Percentiles rank a stretch among this genome's conserved stretches.
These are phyloP conservation scores for Xylaria grammica DNA, from an alignment of 495 filamentous ascomycete genomes.

Conservation along the genomic window DNA sequence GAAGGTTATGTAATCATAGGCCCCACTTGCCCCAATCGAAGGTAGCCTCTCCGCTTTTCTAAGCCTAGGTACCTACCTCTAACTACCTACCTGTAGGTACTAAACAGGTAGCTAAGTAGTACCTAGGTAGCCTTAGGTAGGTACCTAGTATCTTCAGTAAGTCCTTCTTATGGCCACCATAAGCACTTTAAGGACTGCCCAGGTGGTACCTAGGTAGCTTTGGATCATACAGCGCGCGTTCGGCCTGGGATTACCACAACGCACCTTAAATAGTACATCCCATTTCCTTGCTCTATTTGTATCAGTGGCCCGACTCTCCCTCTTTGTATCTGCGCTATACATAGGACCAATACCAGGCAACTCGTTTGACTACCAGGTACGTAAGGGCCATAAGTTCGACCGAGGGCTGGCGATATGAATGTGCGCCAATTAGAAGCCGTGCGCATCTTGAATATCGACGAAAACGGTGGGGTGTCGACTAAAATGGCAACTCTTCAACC, in stretches of 20 bases:
- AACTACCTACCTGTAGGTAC: background rate
- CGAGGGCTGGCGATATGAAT: slow-evolving; percentile 5
- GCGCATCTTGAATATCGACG: slow-evolving; percentile 21
- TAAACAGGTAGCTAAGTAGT: background rate
- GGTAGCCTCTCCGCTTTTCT: slow-evolving; percentile 14
- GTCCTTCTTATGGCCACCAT: slow-evolving; percentile 4
- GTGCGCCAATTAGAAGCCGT: slow-evolving; percentile 27
- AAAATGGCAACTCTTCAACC: slow-evolving; percentile 19
- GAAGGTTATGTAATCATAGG: slow-evolving; percentile 22
- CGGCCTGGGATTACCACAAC: too few relatives aligned
- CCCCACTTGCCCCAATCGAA: slow-evolving; percentile 25
- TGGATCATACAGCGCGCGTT: too few relatives aligned
- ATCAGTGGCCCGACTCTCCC: too few relatives aligned
- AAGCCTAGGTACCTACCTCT: background rate
- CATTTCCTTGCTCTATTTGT: too few relatives aligned
- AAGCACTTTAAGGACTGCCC: slow-evolving; percentile 12
- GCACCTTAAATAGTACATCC: too few relatives aligned
- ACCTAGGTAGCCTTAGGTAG: background rate
- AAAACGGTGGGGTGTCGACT: slow-evolving; percentile 23
- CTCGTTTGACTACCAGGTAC: too few relatives aligned
- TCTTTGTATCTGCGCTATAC: too few relatives aligned
- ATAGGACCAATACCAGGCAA: too few relatives aligned
- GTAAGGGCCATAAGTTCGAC: background rate
- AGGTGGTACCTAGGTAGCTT: background rate
- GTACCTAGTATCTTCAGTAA: too few relatives aligned